Evolutionary conservation across 768 basidiomycete species (phyloP).

Genomic region (Suillus clintonianus): DNA sequence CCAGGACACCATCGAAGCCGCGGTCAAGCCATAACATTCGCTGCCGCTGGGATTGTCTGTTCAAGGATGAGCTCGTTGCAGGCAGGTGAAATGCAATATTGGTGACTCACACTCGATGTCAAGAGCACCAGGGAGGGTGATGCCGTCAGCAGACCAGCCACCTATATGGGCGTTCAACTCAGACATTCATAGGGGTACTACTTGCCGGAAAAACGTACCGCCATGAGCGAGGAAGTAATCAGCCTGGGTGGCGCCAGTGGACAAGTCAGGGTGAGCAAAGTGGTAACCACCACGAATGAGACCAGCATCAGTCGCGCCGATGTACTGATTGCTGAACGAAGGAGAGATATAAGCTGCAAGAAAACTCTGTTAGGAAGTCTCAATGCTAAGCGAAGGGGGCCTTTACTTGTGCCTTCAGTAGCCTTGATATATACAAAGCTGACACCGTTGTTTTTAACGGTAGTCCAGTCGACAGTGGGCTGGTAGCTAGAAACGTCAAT

Average conservation of each 20-base stretch:
- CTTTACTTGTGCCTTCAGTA: constrained; percentile 59
- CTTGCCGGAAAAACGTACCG: constrained; percentile 31
- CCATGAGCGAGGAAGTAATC: constrained; percentile 59
- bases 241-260: constrained; percentile 60
- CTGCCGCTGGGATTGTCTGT: constrained; percentile 54
- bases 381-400: neutral
- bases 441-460: constrained; percentile 52
- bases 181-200: neutral
- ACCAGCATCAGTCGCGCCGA: constrained; percentile 53
- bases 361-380: neutral
- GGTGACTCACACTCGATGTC: constrained; percentile 58
- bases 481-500: constrained; percentile 61
- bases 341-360: constrained; percentile 23
- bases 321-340: constrained; percentile 51
- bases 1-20: constrained; percentile 63
- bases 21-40: constrained; percentile 55
- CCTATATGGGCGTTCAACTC: constrained; percentile 25
- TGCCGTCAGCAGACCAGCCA: constrained; percentile 56
- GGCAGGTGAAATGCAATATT: neutral
- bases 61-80: neutral
- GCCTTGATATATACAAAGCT: constrained; percentile 67
- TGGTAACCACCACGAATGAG: constrained; percentile 65
- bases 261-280: constrained; percentile 56
- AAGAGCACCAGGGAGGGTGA: constrained; percentile 63
- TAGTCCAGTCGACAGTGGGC: constrained; percentile 49